phyloP scores from a whole-genome alignment of 106 monocot species.

The Hemerocallis citrina region DNA sequence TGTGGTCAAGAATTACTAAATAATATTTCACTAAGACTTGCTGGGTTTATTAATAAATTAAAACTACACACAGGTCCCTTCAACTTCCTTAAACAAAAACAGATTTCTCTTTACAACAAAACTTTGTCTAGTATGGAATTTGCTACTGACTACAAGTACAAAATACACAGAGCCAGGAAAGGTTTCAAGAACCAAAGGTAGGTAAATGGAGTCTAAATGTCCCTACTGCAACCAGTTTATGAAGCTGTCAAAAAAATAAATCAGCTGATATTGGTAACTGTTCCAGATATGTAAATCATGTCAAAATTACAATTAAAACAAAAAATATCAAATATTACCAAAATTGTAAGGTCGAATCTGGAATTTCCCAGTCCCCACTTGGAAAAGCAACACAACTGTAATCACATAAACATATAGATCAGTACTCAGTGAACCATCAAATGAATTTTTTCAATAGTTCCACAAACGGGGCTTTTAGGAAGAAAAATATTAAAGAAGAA shows the following conservation, averaged over 20 bases:
- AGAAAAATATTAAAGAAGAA: not conserved
- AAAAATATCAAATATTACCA: conserved; percentile 41
- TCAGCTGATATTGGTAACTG: not conserved
- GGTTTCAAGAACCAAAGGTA: too few relatives aligned
- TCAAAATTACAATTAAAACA: not conserved
- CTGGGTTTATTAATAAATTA: too few relatives aligned
- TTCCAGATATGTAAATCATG: not conserved
- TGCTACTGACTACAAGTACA: too few relatives aligned
- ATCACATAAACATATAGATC: conserved; percentile 5
- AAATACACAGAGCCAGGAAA: too few relatives aligned
- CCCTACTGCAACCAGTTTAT: not conserved
- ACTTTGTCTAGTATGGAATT: too few relatives aligned
- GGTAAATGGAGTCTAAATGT: too few relatives aligned
- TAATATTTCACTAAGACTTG: too few relatives aligned
- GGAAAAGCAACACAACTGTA: conserved; percentile 78
- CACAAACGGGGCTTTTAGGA: not conserved
- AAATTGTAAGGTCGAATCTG: conserved; percentile 90
- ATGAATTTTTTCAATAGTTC: not conserved
- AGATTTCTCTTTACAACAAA: too few relatives aligned
- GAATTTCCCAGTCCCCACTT: conserved; percentile 86
- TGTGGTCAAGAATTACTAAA: too few relatives aligned
- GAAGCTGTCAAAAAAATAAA: not conserved
- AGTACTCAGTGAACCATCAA: not conserved
- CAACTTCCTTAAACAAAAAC: too few relatives aligned
- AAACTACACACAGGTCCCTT: too few relatives aligned